Conservation (phyloP, 805 yeast genomes). For the Lipomyces starkeyi region DNA sequence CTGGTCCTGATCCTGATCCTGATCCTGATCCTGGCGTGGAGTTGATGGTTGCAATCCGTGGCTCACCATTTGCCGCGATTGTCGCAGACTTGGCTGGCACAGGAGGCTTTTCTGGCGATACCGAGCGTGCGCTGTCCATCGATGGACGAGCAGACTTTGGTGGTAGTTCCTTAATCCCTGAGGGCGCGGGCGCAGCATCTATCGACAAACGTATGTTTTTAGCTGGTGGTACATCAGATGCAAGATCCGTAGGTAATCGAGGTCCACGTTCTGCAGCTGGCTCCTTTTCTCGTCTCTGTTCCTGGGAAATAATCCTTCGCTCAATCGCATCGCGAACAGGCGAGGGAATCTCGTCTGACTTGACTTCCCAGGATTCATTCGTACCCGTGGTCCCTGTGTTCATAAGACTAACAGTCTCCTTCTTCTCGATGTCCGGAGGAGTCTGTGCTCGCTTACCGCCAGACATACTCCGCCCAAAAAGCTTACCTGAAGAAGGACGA, state of each 20-base stretch:
- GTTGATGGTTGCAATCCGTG: not conserved
- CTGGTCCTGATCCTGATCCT: not conserved
- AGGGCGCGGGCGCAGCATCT: not conserved
- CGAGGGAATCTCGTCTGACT: conserved; percentile 13
- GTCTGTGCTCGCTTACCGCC: not conserved
- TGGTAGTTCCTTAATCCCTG: not conserved
- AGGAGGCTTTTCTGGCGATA: not conserved
- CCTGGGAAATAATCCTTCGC: not conserved
- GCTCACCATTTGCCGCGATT: not conserved
- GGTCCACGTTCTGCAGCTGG: not conserved
- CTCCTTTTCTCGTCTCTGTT: not conserved
- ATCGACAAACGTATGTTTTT: not conserved
- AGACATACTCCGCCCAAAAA: conserved; percentile 17
- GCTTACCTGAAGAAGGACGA: conserved; percentile 7
- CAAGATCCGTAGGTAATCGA: not conserved
- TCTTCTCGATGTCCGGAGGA: not conserved
- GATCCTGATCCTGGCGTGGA: not conserved
- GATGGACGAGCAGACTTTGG: not conserved
- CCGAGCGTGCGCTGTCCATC: not conserved
- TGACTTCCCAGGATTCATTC: conserved; percentile 21
- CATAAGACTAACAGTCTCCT: not conserved
- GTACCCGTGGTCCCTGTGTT: conserved; percentile 1
- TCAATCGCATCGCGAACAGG: conserved; percentile 12
- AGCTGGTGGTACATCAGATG: not conserved
- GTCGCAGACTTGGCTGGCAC: not conserved